Evolutionary conservation across 257 asterid genomes (phyloP), one percentile per base, ranked within the genome.

Genomic region (Anisodus tanguticus): DNA sequence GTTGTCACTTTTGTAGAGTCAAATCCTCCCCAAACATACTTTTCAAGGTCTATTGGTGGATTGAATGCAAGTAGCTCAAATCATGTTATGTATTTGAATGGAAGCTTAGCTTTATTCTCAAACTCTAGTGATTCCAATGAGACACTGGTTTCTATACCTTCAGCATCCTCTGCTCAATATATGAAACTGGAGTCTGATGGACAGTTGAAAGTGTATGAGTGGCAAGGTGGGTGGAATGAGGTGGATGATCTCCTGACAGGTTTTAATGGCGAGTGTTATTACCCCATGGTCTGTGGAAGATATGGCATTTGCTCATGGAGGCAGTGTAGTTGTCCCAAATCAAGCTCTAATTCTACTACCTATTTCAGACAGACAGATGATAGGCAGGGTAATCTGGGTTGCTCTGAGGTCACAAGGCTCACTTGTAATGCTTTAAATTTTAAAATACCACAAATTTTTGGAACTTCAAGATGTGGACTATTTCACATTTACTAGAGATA

Each of bases 211-310:
- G 82, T 89, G 4, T 85, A 84, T 41, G 90, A 87, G 53, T 89
- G 90, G 90, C 67, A 22, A 47, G 0, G 79, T n/a, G 58, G 53
- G 11, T 89, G 92, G 93, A 83, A 22, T 5, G 86, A 81, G 82
- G 85, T 86, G 39, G 82, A 17, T 67, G 90, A 88, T 67, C 2
- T 88, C 35, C 39, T 85, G 47, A 80, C 82, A 49, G 87, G 86
- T 58, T 39, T 9, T 53, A 2, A 79, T 41, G 89, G 86, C 15
- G 85, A 5, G 31, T 88, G 93, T 22, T 7, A n/a, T 35, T 87
- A 88, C 78, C 92, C 94, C 5, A 45, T 81, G 89, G 87, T 81
- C 12, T 91, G 92, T 81, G 93, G 93, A 4, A 22, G 11, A 5
- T 66, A 84, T 26, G 88, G 91, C 11, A 79, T 91, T 78, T 91